Conservation (phyloP, 2,329 filamentous ascomycete genomes). For the Diaporthe ilicicola region DNA sequence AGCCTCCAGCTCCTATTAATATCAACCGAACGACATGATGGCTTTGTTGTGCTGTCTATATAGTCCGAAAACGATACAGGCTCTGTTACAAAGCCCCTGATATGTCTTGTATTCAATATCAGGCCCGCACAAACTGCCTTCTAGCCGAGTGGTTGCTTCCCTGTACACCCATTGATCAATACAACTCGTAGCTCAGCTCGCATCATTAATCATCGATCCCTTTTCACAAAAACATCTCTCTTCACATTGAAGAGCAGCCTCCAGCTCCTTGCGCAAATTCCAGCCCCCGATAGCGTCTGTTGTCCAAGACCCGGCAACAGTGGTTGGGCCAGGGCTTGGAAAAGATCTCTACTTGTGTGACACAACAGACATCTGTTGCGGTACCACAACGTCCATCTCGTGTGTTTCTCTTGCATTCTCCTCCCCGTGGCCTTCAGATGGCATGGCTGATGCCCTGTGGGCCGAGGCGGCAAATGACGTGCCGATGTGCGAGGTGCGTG, state of each 20-base stretch:
- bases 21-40: too few species aligned
- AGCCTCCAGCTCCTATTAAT: too few species aligned
- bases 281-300: not conserved
- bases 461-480: conserved; percentile 28
- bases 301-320: not conserved
- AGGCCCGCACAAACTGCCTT: too few species aligned
- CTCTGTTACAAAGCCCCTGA: too few species aligned
- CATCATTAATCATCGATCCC: not conserved
- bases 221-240: not conserved
- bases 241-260: not conserved
- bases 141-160: too few species aligned
- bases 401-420: conserved; percentile 10
- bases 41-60: too few species aligned
- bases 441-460: conserved; percentile 16
- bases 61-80: too few species aligned
- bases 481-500: conserved; percentile 26
- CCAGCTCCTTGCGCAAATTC: not conserved
- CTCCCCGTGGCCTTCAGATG: conserved; percentile 14
- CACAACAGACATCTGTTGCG: conserved; percentile 3
- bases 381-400: conserved; percentile 29
- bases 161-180: not conserved
- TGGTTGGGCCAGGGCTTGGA: not conserved
- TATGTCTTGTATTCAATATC: not conserved
- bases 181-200: not conserved
- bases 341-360: not conserved